A percentile compares a stretch with the other conserved stretches of the same genome.
Conservation (phyloP, 2,329 filamentous ascomycete species). For the Akanthomyces muscarius region DNA sequence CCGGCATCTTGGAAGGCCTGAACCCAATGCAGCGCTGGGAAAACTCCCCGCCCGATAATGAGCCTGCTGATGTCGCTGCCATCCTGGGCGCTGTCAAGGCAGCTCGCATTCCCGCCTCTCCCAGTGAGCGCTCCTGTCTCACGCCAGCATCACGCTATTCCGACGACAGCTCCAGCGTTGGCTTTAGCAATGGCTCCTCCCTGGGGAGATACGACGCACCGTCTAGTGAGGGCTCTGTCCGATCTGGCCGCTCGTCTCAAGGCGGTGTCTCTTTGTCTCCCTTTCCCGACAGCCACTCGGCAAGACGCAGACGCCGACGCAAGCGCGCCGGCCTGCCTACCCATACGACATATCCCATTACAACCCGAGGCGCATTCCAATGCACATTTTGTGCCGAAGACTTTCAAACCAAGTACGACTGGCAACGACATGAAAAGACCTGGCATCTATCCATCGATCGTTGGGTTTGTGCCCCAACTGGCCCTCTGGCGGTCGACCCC, state of each 20-base stretch:
- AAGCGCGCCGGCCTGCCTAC: constrained; percentile 9
- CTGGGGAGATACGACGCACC: constrained; percentile 11
- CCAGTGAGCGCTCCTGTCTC: background rate
- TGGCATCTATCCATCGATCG: constrained; percentile 60
- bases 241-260: background rate
- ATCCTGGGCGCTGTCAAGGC: constrained; percentile 29
- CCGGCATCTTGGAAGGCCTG: constrained; percentile 26
- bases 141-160: constrained; percentile 12
- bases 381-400: constrained; percentile 67
- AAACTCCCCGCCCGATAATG: constrained; percentile 30
- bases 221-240: constrained; percentile 1
- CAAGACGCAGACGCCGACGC: background rate
- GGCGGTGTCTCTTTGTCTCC: constrained; percentile 7
- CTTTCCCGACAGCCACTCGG: background rate
- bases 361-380: constrained; percentile 43
- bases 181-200: constrained; percentile 11
- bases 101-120: constrained; percentile 15
- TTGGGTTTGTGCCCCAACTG: constrained; percentile 62
- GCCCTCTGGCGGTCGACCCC: constrained; percentile 53
- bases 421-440: constrained; percentile 68
- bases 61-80: constrained; percentile 27
- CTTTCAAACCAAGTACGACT: constrained; percentile 65
- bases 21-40: constrained; percentile 32
- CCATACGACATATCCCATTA: background rate
- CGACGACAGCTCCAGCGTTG: constrained; percentile 11